A percentile compares a stretch with the other conserved stretches of the same genome.
Evolutionary conservation across 345 rosid species (phyloP).

Genomic region (Eucalyptus polybractea): DNA sequence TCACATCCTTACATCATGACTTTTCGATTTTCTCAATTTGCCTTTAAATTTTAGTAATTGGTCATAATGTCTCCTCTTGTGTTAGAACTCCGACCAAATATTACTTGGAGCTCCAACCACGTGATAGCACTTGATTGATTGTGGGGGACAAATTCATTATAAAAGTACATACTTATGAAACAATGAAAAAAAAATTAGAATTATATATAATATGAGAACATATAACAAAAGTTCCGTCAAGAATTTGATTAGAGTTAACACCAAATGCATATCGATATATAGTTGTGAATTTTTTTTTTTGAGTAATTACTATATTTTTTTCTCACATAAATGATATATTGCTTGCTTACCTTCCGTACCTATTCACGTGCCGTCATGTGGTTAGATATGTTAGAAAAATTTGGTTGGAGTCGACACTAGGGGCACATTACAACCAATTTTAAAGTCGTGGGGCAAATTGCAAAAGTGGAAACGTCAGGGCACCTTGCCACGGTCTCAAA

Average conservation of each 20-base stretch:
- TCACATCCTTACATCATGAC: neutral
- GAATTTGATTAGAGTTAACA: neutral
- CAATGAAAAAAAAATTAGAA: neutral
- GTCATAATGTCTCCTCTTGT: neutral
- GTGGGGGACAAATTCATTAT: neutral
- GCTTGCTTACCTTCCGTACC: neutral
- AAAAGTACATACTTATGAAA: neutral
- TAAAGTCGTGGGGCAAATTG: neutral
- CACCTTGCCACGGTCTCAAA: neutral
- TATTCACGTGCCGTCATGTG: neutral
- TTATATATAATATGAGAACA: neutral
- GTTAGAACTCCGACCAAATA: neutral
- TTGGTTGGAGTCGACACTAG: neutral
- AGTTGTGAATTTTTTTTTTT: neutral
- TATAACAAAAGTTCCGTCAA: neutral
- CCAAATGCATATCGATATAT: neutral
- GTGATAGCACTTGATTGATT: neutral
- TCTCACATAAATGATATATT: neutral
- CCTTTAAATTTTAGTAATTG: neutral
- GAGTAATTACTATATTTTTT: neutral
- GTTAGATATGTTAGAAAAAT: neutral
- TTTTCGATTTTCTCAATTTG: neutral
- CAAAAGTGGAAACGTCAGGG: neutral
- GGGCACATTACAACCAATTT: neutral
- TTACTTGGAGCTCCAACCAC: neutral